phyloP scores from a whole-genome alignment of 1,139 yeast species.

The Pichiaceae sp. region DNA sequence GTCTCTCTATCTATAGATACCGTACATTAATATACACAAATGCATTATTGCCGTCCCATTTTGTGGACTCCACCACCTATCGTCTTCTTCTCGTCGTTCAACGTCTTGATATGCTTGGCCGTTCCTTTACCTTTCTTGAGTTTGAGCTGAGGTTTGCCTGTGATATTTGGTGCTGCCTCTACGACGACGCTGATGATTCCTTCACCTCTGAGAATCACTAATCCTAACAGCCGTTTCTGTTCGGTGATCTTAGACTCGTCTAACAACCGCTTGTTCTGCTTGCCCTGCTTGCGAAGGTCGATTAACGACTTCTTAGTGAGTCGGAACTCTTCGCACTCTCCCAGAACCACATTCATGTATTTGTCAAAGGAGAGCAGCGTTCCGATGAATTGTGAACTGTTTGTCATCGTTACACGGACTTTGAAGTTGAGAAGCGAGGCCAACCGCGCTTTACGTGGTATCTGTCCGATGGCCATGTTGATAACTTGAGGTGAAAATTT shows the following conservation, averaged over 20 bases:
- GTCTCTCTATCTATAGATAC: constrained; percentile 62
- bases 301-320: constrained; percentile 51
- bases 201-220: constrained; percentile 82
- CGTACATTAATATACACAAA: not conserved
- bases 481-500: not conserved
- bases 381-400: constrained; percentile 72
- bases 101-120: constrained; percentile 18
- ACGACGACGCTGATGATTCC: constrained; percentile 77
- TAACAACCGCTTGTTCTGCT: constrained; percentile 13
- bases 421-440: constrained; percentile 70
- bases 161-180: constrained; percentile 58
- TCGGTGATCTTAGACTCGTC: constrained; percentile 32
- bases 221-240: constrained; percentile 68
- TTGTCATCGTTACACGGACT: constrained; percentile 64
- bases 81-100: constrained; percentile 7
- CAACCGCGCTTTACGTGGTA: constrained; percentile 31
- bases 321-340: constrained; percentile 81
- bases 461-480: constrained; percentile 17
- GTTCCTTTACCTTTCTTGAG: constrained; percentile 23
- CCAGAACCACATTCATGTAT: constrained; percentile 77
- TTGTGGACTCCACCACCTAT: constrained; percentile 1
- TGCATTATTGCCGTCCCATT: not conserved
- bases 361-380: constrained; percentile 82
- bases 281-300: constrained; percentile 30
- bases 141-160: constrained; percentile 21